Conservation (phyloP, 345 rosid species). For the thale cress (Arabidopsis thaliana) region DNA sequence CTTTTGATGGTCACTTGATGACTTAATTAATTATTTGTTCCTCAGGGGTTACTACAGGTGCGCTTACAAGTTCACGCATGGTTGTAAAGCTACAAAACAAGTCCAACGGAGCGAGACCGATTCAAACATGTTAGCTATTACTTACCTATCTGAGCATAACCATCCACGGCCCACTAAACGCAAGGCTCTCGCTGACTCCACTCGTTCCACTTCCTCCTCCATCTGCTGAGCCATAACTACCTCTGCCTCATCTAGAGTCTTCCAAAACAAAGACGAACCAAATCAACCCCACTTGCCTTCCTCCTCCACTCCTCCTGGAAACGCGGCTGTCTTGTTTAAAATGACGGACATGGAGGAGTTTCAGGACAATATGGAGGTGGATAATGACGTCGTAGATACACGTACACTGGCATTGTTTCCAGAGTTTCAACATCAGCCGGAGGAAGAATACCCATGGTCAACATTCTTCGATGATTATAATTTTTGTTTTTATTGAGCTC, state of each 20-base stretch:
- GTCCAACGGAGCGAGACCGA: constrained; percentile 86
- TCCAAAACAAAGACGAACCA: not conserved
- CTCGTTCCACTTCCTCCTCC: constrained; percentile 48
- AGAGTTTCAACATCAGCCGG: not conserved
- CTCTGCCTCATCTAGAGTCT: not conserved
- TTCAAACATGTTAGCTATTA: constrained; percentile 87
- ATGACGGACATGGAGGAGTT: not conserved
- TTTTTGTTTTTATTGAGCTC: too few species aligned
- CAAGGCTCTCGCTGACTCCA: constrained; percentile 71
- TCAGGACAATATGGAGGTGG: not conserved
- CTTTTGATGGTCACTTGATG: not conserved
- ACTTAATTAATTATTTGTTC: constrained; percentile 8
- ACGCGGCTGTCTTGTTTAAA: not conserved
- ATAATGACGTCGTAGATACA: not conserved
- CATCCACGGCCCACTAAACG: constrained; percentile 88
- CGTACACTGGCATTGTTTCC: not conserved
- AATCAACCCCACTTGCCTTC: not conserved
- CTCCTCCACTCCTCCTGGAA: not conserved
- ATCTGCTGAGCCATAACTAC: not conserved
- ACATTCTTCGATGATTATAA: too few species aligned
- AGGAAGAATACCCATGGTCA: not conserved
- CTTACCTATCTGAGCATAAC: constrained; percentile 90
- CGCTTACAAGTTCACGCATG: constrained; percentile 57
- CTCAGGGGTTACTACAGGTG: constrained; percentile 82
- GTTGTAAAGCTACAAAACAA: constrained; percentile 91